phyloP scores from a whole-genome alignment of 306 rosid species.

The Vigna hirtella region DNA sequence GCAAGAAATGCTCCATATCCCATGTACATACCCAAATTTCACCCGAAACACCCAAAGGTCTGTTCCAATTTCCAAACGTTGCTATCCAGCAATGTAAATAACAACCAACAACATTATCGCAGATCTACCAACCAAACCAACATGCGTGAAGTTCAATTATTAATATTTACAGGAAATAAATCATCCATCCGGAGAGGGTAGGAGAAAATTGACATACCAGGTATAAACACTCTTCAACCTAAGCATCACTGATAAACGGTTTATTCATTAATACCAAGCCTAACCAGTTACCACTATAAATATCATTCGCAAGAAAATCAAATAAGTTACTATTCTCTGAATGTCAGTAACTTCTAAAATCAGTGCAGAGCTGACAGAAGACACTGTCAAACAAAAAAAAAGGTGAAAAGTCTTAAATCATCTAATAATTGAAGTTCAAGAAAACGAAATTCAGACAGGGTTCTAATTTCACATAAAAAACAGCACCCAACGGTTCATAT shows the following conservation, averaged over 20 bases:
- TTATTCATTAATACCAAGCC: slow-evolving; percentile 30
- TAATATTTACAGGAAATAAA: slow-evolving; percentile 12
- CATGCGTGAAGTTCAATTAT: neutral
- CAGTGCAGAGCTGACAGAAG: neutral
- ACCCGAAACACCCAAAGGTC: slow-evolving; percentile 23
- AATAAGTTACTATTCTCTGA: slow-evolving; percentile 24
- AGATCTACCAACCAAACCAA: slow-evolving; percentile 45
- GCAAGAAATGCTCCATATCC: slow-evolving; percentile 20
- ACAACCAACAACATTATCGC: neutral
- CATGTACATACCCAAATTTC: slow-evolving; percentile 42
- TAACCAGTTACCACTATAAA: slow-evolving; percentile 27
- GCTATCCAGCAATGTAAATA: slow-evolving; percentile 18
- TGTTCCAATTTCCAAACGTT: slow-evolving; percentile 25
- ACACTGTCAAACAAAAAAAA: neutral
- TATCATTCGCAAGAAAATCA: neutral
- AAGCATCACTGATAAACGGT: neutral
- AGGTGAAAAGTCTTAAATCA: neutral
- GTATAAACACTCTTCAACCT: neutral
- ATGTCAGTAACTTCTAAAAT: slow-evolving; percentile 23
- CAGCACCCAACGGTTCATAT: neutral
- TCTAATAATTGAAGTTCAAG: neutral
- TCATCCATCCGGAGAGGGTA: slow-evolving; percentile 3
- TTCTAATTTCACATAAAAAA: slow-evolving; percentile 29
- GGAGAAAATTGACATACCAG: neutral
- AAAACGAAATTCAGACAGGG: slow-evolving; percentile 28